A percentile compares a stretch with the other conserved stretches of the same genome.
phyloP scores from a whole-genome alignment of 352 stramenopile genomes.

The Salisapilia sapeloensis region DNA sequence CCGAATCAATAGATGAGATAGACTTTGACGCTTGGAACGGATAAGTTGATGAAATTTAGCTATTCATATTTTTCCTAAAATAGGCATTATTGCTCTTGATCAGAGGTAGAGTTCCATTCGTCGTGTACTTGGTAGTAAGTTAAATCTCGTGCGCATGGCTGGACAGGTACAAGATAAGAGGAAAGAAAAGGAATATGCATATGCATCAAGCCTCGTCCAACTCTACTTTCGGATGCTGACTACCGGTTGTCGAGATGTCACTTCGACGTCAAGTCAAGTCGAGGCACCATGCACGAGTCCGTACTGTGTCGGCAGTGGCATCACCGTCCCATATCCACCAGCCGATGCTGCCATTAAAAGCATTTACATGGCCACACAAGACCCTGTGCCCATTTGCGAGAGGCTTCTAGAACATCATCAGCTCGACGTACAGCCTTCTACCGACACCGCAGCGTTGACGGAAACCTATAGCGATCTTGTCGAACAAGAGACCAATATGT shows the following conservation, averaged over 20 bases:
- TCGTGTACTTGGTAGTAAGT: too few species aligned
- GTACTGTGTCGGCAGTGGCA: slow-evolving; percentile 15
- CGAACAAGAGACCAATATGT: background rate
- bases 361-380: slow-evolving; percentile 20
- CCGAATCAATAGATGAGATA: background rate
- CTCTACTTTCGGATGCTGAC: slow-evolving; percentile 51
- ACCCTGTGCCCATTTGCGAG: slow-evolving; percentile 24
- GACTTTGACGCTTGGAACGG: background rate
- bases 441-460: too few species aligned
- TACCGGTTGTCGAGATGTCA: slow-evolving; percentile 16
- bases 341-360: slow-evolving; percentile 28
- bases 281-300: slow-evolving; percentile 12
- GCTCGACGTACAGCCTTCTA: too few species aligned
- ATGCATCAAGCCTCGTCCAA: slow-evolving; percentile 34
- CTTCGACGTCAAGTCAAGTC: too few species aligned
- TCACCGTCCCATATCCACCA: slow-evolving; percentile 6
- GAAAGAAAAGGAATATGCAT: slow-evolving; percentile 11
- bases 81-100: too few species aligned
- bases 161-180: too few species aligned
- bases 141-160: too few species aligned
- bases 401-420: too few species aligned
- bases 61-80: too few species aligned
- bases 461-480: too few species aligned
- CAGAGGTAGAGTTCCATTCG: too few species aligned
- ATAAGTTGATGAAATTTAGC: background rate